phyloP scores from a whole-genome alignment of 495 filamentous ascomycete species.

The Penicillium waksmanii region DNA sequence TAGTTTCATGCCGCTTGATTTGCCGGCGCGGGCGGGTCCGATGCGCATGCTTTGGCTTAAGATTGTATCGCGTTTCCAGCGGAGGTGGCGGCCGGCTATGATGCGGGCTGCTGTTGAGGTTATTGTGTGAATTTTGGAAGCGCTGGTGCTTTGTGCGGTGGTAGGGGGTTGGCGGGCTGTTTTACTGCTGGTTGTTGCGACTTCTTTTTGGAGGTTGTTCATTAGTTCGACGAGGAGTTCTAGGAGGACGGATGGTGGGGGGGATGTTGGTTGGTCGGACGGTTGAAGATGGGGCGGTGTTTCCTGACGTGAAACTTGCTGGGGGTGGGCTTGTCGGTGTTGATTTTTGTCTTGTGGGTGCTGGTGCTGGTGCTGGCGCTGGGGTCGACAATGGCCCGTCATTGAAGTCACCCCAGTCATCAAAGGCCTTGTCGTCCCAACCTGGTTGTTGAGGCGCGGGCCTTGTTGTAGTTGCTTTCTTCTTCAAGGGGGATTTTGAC shows the following conservation, averaged over 20 bases:
- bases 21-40: conserved; percentile 66
- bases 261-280: conserved; percentile 85
- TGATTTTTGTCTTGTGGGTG: conserved; percentile 5
- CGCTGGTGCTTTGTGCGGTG: neutral
- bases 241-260: conserved; percentile 78
- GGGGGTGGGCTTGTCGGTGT: conserved; percentile 11
- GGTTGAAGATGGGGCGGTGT: conserved; percentile 21
- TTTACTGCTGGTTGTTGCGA: conserved; percentile 27
- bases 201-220: conserved; percentile 47
- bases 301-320: conserved; percentile 18
- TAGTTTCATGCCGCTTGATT: conserved; percentile 84
- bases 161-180: neutral
- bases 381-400: conserved; percentile 35
- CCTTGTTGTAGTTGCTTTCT: conserved; percentile 15
- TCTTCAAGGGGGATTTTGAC: neutral
- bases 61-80: conserved; percentile 87
- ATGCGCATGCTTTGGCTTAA: conserved; percentile 91
- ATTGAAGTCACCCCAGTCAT: conserved; percentile 48
- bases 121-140: conserved; percentile 53
- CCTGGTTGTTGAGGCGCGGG: conserved; percentile 41
- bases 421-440: conserved; percentile 60
- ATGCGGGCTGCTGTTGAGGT: conserved; percentile 74
- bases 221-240: conserved; percentile 72
- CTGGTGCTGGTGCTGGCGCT: neutral
- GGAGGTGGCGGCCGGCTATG: conserved; percentile 80